Evolutionary conservation across 2,329 filamentous ascomycete species (phyloP).

Genomic region (Fusarium pilosicola): DNA sequence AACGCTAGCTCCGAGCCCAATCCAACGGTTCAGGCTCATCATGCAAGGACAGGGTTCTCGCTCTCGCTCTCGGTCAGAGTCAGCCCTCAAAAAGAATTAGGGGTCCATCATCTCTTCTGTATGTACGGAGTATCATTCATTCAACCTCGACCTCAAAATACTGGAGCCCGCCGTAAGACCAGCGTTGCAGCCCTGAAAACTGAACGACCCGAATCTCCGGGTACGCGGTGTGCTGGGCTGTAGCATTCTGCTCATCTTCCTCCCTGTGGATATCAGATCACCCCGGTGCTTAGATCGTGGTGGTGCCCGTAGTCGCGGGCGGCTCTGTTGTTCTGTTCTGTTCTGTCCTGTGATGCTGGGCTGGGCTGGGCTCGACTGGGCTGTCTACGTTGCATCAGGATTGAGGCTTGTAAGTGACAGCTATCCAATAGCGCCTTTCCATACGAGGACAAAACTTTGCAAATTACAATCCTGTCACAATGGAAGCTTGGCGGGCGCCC

Average conservation of each 20-base stretch:
- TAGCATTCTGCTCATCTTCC: slow-evolving; percentile 1
- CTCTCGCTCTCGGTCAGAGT: slow-evolving; percentile 16
- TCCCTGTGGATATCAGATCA: slow-evolving; percentile 8
- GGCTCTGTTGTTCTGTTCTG: slow-evolving; percentile 15
- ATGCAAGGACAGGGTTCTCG: slow-evolving; percentile 34
- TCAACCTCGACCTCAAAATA: slow-evolving; percentile 1
- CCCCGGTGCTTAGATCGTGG: slow-evolving; percentile 23
- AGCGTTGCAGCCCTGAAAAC: slow-evolving; percentile 23
- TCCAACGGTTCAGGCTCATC: slow-evolving; percentile 40
- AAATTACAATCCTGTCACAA: slow-evolving; percentile 3
- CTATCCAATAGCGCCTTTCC: slow-evolving; percentile 20
- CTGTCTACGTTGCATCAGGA: slow-evolving; percentile 8
- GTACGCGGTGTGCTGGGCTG: slow-evolving; percentile 25
- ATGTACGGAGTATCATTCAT: background rate
- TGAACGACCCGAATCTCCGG: slow-evolving; percentile 35
- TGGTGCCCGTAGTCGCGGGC: slow-evolving; percentile 9
- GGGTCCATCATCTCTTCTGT: slow-evolving; percentile 20
- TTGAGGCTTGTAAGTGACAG: slow-evolving; percentile 35
- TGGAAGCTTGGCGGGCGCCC: slow-evolving; percentile 7
- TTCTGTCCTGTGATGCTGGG: background rate
- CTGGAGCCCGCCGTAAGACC: slow-evolving; percentile 21
- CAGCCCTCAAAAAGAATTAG: slow-evolving; percentile 14
- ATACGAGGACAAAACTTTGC: slow-evolving; percentile 13
- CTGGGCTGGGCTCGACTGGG: background rate
- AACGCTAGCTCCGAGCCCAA: slow-evolving; percentile 32